A percentile compares a stretch with the other conserved stretches of the same genome.
phyloP scores from a whole-genome alignment of 345 rosid genomes.

The Salix caprea region DNA sequence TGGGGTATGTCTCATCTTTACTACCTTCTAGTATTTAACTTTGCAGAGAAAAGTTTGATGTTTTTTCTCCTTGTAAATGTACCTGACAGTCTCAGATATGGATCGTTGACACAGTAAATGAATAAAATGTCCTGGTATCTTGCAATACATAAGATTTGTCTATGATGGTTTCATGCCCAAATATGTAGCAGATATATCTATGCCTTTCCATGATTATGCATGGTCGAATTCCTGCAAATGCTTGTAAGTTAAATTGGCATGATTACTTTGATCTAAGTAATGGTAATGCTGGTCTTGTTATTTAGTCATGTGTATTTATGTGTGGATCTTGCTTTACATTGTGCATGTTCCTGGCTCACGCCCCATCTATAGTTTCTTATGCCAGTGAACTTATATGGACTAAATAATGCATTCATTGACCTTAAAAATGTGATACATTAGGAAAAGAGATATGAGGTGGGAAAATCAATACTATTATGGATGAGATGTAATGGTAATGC shows the following conservation, averaged over 20 bases:
- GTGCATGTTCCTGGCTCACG: too few relatives aligned
- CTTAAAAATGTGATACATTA: too few relatives aligned
- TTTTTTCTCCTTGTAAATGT: not conserved
- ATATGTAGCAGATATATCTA: not conserved
- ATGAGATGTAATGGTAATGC: not conserved
- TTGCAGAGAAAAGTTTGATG: not conserved
- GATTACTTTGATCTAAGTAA: not conserved
- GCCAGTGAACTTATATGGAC: too few relatives aligned
- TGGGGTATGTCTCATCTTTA: slow-evolving; percentile 53
- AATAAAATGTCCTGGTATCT: not conserved
- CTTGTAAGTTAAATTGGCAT: not conserved
- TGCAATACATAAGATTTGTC: not conserved
- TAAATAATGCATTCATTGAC: too few relatives aligned
- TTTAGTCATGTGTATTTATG: too few relatives aligned
- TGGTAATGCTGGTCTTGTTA: too few relatives aligned
- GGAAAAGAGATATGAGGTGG: too few relatives aligned
- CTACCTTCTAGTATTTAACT: not conserved
- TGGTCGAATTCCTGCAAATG: not conserved
- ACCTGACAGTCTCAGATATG: not conserved
- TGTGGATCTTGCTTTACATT: too few relatives aligned
- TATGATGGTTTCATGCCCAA: not conserved
- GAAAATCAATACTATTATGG: too few relatives aligned
- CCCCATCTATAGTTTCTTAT: too few relatives aligned
- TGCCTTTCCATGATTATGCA: not conserved
- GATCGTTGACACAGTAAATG: not conserved